Conservation (phyloP, 768 basidiomycete genomes). For the Tremella fuciformis region DNA sequence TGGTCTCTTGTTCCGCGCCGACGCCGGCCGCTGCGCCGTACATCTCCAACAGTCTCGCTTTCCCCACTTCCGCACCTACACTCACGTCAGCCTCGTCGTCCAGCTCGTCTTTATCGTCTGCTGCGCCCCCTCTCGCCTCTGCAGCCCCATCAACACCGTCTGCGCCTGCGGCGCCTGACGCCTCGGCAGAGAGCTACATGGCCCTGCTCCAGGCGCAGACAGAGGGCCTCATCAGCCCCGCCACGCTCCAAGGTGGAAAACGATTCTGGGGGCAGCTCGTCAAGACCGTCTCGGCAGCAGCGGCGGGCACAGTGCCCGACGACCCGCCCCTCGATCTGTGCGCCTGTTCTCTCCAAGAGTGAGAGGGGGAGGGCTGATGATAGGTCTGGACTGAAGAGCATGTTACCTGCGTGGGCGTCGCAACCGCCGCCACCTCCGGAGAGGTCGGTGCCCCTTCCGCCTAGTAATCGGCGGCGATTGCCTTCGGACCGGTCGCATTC, state of each 20-base stretch:
- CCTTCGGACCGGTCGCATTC: no score
- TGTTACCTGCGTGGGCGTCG: constrained; percentile 1
- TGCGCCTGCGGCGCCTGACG: background rate
- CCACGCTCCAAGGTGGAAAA: constrained; percentile 35
- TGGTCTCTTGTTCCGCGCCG: constrained; percentile 31
- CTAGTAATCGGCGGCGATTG: no score
- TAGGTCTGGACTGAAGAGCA: constrained; percentile 11
- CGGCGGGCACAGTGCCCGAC: constrained; percentile 37
- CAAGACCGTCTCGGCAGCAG: constrained; percentile 41
- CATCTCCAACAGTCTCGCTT: constrained; percentile 4
- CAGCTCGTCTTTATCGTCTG: background rate
- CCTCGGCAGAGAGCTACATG: background rate
- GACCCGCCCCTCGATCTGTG: constrained; percentile 9
- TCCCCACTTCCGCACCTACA: constrained; percentile 4
- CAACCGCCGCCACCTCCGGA: background rate
- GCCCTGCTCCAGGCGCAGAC: constrained; percentile 8
- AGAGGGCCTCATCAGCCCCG: constrained; percentile 16
- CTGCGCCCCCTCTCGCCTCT: background rate
- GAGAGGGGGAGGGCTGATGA: background rate
- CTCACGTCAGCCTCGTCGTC: constrained; percentile 1
- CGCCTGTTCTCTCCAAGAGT: background rate
- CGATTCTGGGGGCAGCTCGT: constrained; percentile 40
- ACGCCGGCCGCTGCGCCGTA: constrained; percentile 11
- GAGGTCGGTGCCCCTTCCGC: no score
- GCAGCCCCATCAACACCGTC: background rate